Conservation (phyloP, 306 rosid species). For the Gynostemma pentaphyllum region DNA sequence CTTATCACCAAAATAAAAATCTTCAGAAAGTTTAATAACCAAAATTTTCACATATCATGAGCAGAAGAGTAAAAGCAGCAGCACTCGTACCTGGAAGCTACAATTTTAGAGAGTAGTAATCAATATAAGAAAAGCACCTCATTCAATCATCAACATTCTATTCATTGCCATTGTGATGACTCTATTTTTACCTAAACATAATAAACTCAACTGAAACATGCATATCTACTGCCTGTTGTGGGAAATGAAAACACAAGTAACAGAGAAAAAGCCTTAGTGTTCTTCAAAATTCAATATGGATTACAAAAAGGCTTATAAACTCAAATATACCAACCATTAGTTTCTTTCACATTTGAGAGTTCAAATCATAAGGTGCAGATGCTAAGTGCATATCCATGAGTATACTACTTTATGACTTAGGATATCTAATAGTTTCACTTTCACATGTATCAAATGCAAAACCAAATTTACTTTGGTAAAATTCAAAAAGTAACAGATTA, state of each 20-base stretch:
- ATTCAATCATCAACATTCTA: slow-evolving; percentile 39
- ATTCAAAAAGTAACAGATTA: not conserved
- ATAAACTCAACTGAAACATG: slow-evolving; percentile 60
- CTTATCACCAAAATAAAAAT: too few relatives aligned
- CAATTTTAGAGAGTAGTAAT: slow-evolving; percentile 53
- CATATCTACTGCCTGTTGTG: slow-evolving; percentile 54
- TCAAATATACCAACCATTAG: slow-evolving; percentile 29
- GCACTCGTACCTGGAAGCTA: slow-evolving; percentile 37
- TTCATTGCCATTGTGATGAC: slow-evolving; percentile 33
- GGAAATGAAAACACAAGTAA: not conserved
- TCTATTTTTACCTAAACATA: slow-evolving; percentile 44
- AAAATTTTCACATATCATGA: too few relatives aligned
- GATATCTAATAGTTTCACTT: slow-evolving; percentile 46
- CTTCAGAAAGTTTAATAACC: too few relatives aligned
- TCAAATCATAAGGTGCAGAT: slow-evolving; percentile 38
- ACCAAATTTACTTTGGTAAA: not conserved
- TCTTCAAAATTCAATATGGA: not conserved
- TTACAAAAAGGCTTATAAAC: not conserved
- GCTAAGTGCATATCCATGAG: slow-evolving; percentile 65
- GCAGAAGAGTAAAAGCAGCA: too few relatives aligned
- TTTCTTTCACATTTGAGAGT: slow-evolving; percentile 31
- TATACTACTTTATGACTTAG: slow-evolving; percentile 43
- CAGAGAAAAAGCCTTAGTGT: not conserved
- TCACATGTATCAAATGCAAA: slow-evolving; percentile 29
- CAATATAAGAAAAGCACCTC: slow-evolving; percentile 38